Percentiles rank a stretch among this genome's conserved stretches.
phyloP scores from a whole-genome alignment of 306 rosid species.

The Rosa multiflora region DNA sequence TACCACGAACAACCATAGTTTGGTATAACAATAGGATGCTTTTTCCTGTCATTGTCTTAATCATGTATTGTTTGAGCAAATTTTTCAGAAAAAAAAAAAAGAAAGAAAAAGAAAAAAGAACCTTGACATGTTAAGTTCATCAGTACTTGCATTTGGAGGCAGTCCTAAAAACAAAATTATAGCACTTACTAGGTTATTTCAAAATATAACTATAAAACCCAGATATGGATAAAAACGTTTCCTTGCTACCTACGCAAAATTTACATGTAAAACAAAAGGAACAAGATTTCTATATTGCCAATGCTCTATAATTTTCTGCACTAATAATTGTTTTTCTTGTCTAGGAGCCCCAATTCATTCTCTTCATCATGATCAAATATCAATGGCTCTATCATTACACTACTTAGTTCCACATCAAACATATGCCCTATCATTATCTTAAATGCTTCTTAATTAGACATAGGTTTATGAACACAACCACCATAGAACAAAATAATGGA shows the following conservation, averaged over 20 bases:
- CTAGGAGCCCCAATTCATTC: not conserved
- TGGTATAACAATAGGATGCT: not conserved
- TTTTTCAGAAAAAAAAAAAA: not conserved
- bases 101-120: not conserved
- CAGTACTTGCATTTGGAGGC: not conserved
- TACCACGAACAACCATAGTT: not conserved
- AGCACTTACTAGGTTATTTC: not conserved
- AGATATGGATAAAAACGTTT: constrained; percentile 22
- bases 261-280: constrained; percentile 37
- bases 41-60: not conserved
- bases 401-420: not conserved
- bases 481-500: not conserved
- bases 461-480: not conserved
- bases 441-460: not conserved
- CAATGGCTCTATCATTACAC: not conserved
- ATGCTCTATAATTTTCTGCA: not conserved
- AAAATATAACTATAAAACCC: not conserved
- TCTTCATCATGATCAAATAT: not conserved
- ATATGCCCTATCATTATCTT: not conserved
- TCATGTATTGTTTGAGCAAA: not conserved
- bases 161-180: not conserved
- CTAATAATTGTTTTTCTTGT: not conserved
- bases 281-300: constrained; percentile 26
- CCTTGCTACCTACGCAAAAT: constrained; percentile 55
- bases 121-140: not conserved